Base-by-base conservation (phyloP, 805 yeast genomes). In the Wickerhamiella qilinensis region DNA sequence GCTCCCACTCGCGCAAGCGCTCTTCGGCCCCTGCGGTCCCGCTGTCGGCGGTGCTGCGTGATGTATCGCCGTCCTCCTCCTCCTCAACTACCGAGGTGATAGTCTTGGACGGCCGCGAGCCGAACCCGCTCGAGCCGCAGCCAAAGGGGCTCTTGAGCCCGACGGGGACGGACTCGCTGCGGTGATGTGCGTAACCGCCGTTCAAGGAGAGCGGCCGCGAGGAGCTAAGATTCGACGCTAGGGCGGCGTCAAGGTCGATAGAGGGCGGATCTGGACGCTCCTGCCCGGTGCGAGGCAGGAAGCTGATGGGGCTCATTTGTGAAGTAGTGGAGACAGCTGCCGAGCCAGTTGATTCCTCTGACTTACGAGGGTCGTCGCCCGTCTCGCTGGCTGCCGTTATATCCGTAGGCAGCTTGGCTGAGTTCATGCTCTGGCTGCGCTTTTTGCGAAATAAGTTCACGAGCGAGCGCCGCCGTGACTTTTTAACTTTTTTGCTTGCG, bases 61-160 rank as follows among this genome's bases (percentile, higher is more conserved):
- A 14, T 4, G 15, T 42, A 15, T 37, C 38, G 14, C 37, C 38
- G 20, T 47, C 47, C 24, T 43, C 51, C n/a, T 43, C 49, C 30
- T 46, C 54, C 31, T 50, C 54, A n/a, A 37, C 42, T 11, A 50
- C 51, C 16, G 53, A 47, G 20, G 43, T 45, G 37, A 50, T 49
- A 11, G 25, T 22, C 11, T 22, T 6, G 11, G 25, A 22, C 9
- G 16, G 29, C 27, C 20, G 33, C 9, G 20, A 9, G 20, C 19
- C 20, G 19, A 20, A 30, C 33, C 38, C 16, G 36, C 46, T 25
- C 29, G 46, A 30, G 16, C 43, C 33, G 39, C 38, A 40, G 9
- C 41, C 37, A 32, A 50, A 49, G n/a, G 54, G 52, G 22, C 46
- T 38, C 21, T 44, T 50, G 20, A 48, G 45, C 8, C 41, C 39